Percentiles rank a stretch among this genome's conserved stretches.
phyloP scores from a whole-genome alignment of 805 yeast genomes.

The Soucietia sequanensis region DNA sequence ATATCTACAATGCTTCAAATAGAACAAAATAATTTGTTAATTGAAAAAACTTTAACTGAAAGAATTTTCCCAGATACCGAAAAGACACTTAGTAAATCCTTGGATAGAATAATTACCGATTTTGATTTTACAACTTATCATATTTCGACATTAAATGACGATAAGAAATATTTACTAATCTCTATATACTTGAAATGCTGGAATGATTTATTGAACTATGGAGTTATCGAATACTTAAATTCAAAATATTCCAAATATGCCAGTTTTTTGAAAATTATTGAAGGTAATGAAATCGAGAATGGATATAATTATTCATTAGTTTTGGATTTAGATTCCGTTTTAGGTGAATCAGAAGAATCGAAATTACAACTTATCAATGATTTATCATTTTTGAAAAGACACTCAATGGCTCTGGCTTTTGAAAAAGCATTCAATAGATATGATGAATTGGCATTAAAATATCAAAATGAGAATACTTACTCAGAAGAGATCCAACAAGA shows the following conservation, averaged over 20 bases:
- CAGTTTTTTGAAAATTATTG: conserved; percentile 29
- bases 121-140: conserved; percentile 96
- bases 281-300: conserved; percentile 51
- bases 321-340: conserved; percentile 52
- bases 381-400: conserved; percentile 76
- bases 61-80: conserved; percentile 53
- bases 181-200: conserved; percentile 77
- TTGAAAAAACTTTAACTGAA: conserved; percentile 77
- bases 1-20: conserved; percentile 77
- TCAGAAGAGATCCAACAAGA: conserved; percentile 44
- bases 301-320: conserved; percentile 81
- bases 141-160: conserved; percentile 75
- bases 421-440: conserved; percentile 80
- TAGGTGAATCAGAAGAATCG: conserved; percentile 43
- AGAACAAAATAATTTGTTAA: conserved; percentile 77
- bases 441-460: conserved; percentile 57
- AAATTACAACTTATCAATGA: conserved; percentile 55
- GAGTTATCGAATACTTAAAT: conserved; percentile 54
- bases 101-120: conserved; percentile 89
- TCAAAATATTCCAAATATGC: conserved; percentile 46
- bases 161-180: conserved; percentile 61
- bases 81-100: conserved; percentile 36
- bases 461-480: conserved; percentile 42
- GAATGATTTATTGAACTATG: conserved; percentile 68
- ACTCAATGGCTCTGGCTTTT: conserved; percentile 91